Base-by-base conservation (phyloP, 495 filamentous ascomycete species). In the Penicillium salamii region DNA sequence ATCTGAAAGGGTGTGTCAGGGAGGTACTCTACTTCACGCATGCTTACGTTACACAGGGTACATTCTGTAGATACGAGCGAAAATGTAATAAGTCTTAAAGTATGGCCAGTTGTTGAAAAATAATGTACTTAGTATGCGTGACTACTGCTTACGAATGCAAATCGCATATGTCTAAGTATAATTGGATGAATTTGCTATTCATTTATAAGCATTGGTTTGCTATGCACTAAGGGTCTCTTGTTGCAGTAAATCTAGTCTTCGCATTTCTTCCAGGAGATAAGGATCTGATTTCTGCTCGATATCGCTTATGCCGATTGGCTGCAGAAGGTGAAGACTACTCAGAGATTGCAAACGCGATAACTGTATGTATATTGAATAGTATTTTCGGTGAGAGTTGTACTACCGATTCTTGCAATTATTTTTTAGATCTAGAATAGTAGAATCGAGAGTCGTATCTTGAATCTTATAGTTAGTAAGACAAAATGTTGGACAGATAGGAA, bases 391-490 rank as follows among this genome's bases (percentile, higher is more conserved):
- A 15, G 8, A 32, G 24, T 49, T 31, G 7, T 40, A 8, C 40
- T 42, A 15, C 12, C 33, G 33, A 36, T n/a, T 43, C 7, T 19
- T 24, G 21, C 14, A 14, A 32, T 56, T 19, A 42, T 42, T 26
- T 42, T 57, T 57, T 3, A 57, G 42, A 37, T 57, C 54, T 11
- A 57, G 34, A 33, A 53, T 40, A 7, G 41, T 50, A 35, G 21
- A 49, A 7, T 14, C 26, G 14, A 54, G 41, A n/a, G 50, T 53
- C 29, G 43, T 29, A 17, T 37, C 41, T 44, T 57, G 50, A 3
- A 53, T 23, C 38, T 57, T 57, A 19, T 53, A 57, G 44, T 57
- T 42, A n/a, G 54, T 57, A 23, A 57, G 14, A 32, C 32, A 40
- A 49, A 57, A 57, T 32, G 41, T 33, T 12, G 54, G 50, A 35